phyloP scores from a whole-genome alignment of 2,329 filamentous ascomycete genomes.

The Endothia cerciana region DNA sequence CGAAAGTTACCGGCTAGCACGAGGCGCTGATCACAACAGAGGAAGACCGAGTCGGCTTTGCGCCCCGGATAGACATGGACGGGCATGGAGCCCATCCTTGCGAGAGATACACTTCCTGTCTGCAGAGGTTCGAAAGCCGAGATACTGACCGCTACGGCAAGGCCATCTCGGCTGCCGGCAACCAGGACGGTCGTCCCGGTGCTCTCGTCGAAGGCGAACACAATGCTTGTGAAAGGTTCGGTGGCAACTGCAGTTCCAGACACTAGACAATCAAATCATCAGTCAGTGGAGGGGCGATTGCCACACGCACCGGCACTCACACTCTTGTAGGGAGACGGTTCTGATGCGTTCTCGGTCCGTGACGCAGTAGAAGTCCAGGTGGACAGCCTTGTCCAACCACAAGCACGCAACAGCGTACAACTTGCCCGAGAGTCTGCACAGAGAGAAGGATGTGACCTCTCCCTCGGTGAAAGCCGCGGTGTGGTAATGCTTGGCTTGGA shows the following conservation, averaged over 20 bases:
- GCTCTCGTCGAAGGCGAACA: conserved; percentile 37
- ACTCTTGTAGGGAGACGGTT: conserved; percentile 13
- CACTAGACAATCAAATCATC: neutral
- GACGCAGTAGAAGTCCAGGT: conserved; percentile 22
- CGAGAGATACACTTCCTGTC: conserved; percentile 23
- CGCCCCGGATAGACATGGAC: conserved; percentile 33
- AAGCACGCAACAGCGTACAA: conserved; percentile 21
- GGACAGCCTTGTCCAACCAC: conserved; percentile 23
- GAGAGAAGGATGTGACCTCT: conserved; percentile 54
- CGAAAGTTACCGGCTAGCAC: conserved; percentile 45
- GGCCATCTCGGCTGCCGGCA: conserved; percentile 56
- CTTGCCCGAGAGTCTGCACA: conserved; percentile 36
- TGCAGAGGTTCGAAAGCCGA: conserved; percentile 31
- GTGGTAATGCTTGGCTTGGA: conserved; percentile 34
- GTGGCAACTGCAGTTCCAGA: neutral
- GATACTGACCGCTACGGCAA: conserved; percentile 47
- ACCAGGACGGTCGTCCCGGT: conserved; percentile 40
- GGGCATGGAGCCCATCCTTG: conserved; percentile 37
- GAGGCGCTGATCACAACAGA: conserved; percentile 54
- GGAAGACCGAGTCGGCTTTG: conserved; percentile 41
- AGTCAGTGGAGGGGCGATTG: too few species aligned
- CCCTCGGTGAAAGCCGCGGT: conserved; percentile 38
- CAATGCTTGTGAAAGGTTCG: conserved; percentile 50
- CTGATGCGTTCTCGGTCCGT: conserved; percentile 9
- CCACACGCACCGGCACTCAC: conserved; percentile 18